Evolutionary conservation across 768 basidiomycete species (phyloP).

Genomic region (Tylopilus cervinicoccineus): DNA sequence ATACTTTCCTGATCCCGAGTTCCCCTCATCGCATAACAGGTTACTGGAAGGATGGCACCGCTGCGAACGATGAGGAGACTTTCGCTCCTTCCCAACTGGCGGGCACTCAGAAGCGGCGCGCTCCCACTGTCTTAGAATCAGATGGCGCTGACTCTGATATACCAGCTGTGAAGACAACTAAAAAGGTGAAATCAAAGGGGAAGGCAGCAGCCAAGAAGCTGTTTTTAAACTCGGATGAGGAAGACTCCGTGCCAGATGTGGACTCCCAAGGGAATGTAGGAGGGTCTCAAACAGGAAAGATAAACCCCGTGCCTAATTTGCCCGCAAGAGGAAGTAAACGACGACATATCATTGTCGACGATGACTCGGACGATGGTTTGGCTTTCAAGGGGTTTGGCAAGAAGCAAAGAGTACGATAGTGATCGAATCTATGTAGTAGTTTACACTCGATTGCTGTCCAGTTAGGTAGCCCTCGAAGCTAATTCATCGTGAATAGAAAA

Average conservation of each 20-base stretch:
- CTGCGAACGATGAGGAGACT: conserved; percentile 16
- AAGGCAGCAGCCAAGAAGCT: conserved; percentile 32
- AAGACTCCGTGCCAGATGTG: conserved; percentile 14
- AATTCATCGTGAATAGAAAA: conserved; percentile 83
- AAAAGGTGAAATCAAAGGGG: conserved; percentile 26
- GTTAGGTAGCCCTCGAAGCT: conserved; percentile 11
- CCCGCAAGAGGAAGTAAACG: conserved; percentile 20
- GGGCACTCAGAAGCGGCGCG: conserved; percentile 21
- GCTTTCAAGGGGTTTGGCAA: conserved; percentile 63
- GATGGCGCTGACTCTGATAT: conserved; percentile 33
- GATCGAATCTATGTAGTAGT: conserved; percentile 1
- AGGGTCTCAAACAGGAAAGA: conserved; percentile 6
- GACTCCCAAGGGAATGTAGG: not conserved
- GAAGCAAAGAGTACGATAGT: conserved; percentile 21
- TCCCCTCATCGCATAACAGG: conserved; percentile 31
- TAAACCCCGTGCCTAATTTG: not conserved
- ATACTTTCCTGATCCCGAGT: not conserved
- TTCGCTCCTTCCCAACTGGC: conserved; percentile 17
- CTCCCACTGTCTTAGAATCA: conserved; percentile 36
- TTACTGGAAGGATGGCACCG: conserved; percentile 49
- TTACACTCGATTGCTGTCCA: not conserved
- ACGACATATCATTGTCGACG: conserved; percentile 45
- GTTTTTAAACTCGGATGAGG: conserved; percentile 52
- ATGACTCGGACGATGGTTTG: conserved; percentile 69
- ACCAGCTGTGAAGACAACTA: conserved; percentile 13